Percentiles rank a stretch among this genome's conserved stretches.
Conservation (phyloP, 768 basidiomycete species). For the Amanita muscaria region DNA sequence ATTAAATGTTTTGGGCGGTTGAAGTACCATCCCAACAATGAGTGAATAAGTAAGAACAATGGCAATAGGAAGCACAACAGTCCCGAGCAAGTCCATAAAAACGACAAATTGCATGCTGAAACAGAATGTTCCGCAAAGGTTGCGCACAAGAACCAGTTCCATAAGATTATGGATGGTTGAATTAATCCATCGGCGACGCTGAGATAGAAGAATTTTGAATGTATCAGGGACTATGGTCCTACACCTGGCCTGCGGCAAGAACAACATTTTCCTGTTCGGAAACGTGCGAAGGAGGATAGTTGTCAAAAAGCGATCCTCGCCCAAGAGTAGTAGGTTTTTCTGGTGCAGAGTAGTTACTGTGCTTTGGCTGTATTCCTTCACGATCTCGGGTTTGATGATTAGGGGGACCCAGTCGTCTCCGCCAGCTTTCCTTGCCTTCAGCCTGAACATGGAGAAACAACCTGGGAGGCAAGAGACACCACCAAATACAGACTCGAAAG, state of each 20-base stretch:
- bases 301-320: slow-evolving; percentile 98
- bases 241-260: slow-evolving; percentile 92
- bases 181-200: slow-evolving; percentile 98
- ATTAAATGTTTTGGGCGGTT: slow-evolving; percentile 77
- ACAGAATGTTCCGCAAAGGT: slow-evolving; percentile 98
- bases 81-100: slow-evolving; percentile 92
- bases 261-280: slow-evolving; percentile 99
- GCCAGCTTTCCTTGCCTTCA: slow-evolving; percentile 81
- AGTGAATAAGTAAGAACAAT: slow-evolving; percentile 86
- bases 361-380: slow-evolving; percentile 92
- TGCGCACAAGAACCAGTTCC: slow-evolving; percentile 95
- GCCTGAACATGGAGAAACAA: slow-evolving; percentile 99
- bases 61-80: slow-evolving; percentile 89
- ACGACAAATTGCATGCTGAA: slow-evolving; percentile 99
- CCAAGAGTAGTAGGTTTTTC: slow-evolving; percentile 92
- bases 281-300: slow-evolving; percentile 95
- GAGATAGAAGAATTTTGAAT: slow-evolving; percentile 86
- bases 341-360: slow-evolving; percentile 93
- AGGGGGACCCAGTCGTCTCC: slow-evolving; percentile 98
- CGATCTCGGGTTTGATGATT: slow-evolving; percentile 94
- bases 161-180: slow-evolving; percentile 99
- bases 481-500: slow-evolving; percentile 97
- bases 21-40: slow-evolving; percentile 70
- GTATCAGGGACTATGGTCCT: slow-evolving; percentile 95
- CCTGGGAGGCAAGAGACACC: slow-evolving; percentile 98